Percentiles rank a stretch among this genome's conserved stretches.
phyloP scores from a whole-genome alignment of 2,329 filamentous ascomycete species.

The Aureobasidium melanogenum region DNA sequence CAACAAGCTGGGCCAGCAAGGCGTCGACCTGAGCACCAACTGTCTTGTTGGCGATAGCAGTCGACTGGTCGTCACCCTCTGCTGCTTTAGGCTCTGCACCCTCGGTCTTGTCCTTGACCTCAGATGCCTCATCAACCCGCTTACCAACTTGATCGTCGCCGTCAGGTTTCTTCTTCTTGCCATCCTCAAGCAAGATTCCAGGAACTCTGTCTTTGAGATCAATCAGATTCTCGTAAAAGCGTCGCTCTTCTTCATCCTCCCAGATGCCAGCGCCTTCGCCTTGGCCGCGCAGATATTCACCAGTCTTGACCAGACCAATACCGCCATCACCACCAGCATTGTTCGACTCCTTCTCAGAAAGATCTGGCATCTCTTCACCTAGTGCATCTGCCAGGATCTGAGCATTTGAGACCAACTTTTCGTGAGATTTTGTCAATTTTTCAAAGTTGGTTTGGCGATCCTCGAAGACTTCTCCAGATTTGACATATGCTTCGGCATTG shows the following conservation, averaged over 20 bases:
- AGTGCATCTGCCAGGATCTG: conserved; percentile 85
- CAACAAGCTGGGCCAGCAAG: conserved; percentile 76
- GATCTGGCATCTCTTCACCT: conserved; percentile 84
- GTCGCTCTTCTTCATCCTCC: conserved; percentile 96
- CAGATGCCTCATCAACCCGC: conserved; percentile 40
- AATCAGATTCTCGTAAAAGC: conserved; percentile 95
- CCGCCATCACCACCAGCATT: conserved; percentile 59
- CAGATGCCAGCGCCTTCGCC: conserved; percentile 90
- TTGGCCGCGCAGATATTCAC: conserved; percentile 84
- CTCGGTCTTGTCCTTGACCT: conserved; percentile 35
- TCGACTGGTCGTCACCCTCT: conserved; percentile 72
- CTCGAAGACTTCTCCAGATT: conserved; percentile 96
- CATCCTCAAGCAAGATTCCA: conserved; percentile 83
- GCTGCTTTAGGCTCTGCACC: conserved; percentile 42
- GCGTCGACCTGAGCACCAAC: conserved; percentile 95
- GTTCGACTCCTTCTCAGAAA: conserved; percentile 72
- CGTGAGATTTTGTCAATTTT: conserved; percentile 83
- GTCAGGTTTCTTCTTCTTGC: conserved; percentile 86
- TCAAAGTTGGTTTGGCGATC: conserved; percentile 94
- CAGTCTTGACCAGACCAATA: conserved; percentile 88
- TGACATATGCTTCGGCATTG: conserved; percentile 96
- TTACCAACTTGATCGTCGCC: conserved; percentile 74
- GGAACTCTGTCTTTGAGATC: conserved; percentile 95
- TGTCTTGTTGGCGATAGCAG: conserved; percentile 93
- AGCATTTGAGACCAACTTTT: conserved; percentile 81